A percentile compares a stretch with the other conserved stretches of the same genome.
Evolutionary conservation across 1,284 basidiomycete species (phyloP).

Genomic region (Pseudozyma sp.): DNA sequence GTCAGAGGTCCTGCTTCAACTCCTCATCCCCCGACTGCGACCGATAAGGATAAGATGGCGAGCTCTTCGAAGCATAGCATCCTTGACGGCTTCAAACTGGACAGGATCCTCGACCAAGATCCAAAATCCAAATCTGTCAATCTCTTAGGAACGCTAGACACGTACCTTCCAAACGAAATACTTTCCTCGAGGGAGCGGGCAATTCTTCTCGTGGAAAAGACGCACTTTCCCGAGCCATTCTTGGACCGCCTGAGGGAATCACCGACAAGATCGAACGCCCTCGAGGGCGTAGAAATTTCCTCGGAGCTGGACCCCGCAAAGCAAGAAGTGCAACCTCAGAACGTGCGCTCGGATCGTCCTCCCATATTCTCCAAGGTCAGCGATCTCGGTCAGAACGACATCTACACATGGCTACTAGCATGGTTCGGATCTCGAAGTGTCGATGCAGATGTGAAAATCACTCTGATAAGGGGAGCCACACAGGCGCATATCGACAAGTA

Average conservation of each 20-base stretch:
- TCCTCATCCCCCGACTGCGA: too few relatives aligned
- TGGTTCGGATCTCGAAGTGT: slow-evolving; percentile 19
- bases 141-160: slow-evolving; percentile 36
- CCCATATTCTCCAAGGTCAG: slow-evolving; percentile 28
- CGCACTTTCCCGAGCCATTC: slow-evolving; percentile 55
- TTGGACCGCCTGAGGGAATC: slow-evolving; percentile 3
- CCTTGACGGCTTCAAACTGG: slow-evolving; percentile 55
- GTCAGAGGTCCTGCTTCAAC: neutral
- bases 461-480: slow-evolving; percentile 58
- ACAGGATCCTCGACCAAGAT: slow-evolving; percentile 52
- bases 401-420: slow-evolving; percentile 66
- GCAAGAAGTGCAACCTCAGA: neutral
- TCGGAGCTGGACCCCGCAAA: slow-evolving; percentile 2
- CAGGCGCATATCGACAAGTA: slow-evolving; percentile 75
- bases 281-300: neutral
- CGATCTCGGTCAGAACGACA: slow-evolving; percentile 63
- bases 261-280: neutral
- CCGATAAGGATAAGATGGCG: neutral
- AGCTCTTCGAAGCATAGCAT: neutral
- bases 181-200: slow-evolving; percentile 28
- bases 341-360: neutral
- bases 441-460: slow-evolving; percentile 63
- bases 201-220: slow-evolving; percentile 63
- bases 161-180: neutral
- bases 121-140: slow-evolving; percentile 47